Conservation (phyloP, 495 filamentous ascomycete genomes). For the Penicillium silybi region DNA sequence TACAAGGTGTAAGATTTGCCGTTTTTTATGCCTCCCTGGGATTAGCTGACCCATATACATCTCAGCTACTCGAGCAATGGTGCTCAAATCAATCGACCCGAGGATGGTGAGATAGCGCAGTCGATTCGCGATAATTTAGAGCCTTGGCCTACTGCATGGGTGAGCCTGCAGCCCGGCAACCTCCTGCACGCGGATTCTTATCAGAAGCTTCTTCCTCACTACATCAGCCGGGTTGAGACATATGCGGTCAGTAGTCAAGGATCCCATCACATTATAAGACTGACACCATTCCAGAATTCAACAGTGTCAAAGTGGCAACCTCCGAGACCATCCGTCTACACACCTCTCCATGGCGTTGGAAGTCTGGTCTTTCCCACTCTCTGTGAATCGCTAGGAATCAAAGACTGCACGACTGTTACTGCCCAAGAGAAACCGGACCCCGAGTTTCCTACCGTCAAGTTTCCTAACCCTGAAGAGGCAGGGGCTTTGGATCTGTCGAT, state of each 20-base stretch:
- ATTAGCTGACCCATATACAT: not conserved
- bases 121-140: constrained; percentile 56
- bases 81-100: constrained; percentile 65
- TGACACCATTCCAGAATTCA: constrained; percentile 29
- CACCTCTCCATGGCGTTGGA: constrained; percentile 68
- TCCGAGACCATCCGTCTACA: constrained; percentile 56
- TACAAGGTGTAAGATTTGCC: constrained; percentile 59
- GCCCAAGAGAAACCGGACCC: constrained; percentile 58
- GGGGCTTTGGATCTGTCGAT: constrained; percentile 65
- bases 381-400: constrained; percentile 42
- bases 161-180: constrained; percentile 39
- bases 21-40: not conserved
- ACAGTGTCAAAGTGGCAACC: constrained; percentile 28
- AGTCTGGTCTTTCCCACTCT: constrained; percentile 44
- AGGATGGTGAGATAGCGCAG: constrained; percentile 57
- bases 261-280: not conserved
- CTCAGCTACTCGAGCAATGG: constrained; percentile 61
- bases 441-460: constrained; percentile 65
- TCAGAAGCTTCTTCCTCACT: constrained; percentile 37
- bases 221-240: constrained; percentile 38
- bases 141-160: constrained; percentile 51
- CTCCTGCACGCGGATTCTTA: constrained; percentile 41
- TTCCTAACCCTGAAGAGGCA: constrained; percentile 70
- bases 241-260: constrained; percentile 29
- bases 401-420: constrained; percentile 40